phyloP scores from a whole-genome alignment of 352 stramenopile genomes.

The Globisporangium emineosum region DNA sequence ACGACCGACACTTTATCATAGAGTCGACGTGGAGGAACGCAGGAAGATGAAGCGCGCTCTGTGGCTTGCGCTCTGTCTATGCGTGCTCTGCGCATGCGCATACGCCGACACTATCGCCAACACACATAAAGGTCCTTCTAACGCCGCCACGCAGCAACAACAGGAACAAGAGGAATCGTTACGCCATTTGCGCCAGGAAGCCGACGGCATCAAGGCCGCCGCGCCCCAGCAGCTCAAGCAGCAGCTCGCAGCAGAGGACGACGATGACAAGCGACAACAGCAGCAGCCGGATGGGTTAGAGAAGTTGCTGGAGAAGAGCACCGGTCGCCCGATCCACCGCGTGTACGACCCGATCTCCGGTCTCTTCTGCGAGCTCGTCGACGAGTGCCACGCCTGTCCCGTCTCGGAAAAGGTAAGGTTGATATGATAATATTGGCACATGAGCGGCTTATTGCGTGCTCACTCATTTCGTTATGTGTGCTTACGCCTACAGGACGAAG shows the following conservation, averaged over 20 bases:
- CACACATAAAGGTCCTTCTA: background rate
- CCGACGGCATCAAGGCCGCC: background rate
- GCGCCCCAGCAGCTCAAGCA: constrained; percentile 1
- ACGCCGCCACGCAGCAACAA: background rate
- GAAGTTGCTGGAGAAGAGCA: constrained; percentile 25
- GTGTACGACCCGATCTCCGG: constrained; percentile 64
- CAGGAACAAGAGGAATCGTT: background rate
- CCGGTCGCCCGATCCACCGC: constrained; percentile 32
- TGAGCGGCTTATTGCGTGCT: background rate
- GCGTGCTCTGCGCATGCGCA: constrained; percentile 19
- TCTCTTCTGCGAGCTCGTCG: constrained; percentile 51
- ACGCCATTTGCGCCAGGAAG: background rate
- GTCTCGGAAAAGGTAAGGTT: constrained; percentile 37
- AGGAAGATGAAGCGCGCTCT: constrained; percentile 12
- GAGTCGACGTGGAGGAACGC: background rate
- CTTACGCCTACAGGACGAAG: constrained; percentile 31
- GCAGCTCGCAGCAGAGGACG: background rate
- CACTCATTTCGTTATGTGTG: background rate
- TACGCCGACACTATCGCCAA: background rate
- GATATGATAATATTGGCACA: background rate
- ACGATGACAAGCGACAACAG: background rate
- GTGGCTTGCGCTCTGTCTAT: constrained; percentile 11
- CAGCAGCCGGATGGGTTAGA: background rate
- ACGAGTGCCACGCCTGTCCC: constrained; percentile 53
- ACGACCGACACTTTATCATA: background rate